These are phyloP conservation scores for Penicillium verhagenii DNA, from an alignment of 495 filamentous ascomycete genomes.

Conservation along the genomic window DNA sequence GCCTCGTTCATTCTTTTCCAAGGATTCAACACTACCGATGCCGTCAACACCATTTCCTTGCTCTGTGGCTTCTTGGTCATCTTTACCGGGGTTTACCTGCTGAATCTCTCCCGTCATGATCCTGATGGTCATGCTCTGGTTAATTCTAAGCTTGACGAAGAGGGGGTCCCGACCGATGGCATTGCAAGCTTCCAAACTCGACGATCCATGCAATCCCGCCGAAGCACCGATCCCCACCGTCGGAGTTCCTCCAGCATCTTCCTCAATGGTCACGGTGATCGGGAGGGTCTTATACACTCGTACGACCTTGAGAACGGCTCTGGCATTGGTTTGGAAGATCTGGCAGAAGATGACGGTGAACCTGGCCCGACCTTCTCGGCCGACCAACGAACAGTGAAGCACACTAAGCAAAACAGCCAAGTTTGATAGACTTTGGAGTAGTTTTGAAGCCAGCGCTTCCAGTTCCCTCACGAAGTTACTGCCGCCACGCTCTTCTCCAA, in stretches of 20 bases:
- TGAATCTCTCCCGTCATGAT: slow-evolving; percentile 90
- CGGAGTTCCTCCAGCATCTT: slow-evolving; percentile 58
- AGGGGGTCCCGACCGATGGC: slow-evolving; percentile 86
- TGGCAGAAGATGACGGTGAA: slow-evolving; percentile 68
- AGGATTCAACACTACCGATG: slow-evolving; percentile 94
- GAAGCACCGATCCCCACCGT: slow-evolving; percentile 59
- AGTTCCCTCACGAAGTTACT: slow-evolving; percentile 22
- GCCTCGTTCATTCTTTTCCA: slow-evolving; percentile 97
- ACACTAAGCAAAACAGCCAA: slow-evolving; percentile 44
- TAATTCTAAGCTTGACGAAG: slow-evolving; percentile 60
- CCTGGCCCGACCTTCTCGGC: slow-evolving; percentile 40
- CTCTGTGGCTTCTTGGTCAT: slow-evolving; percentile 94
- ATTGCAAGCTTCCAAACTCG: slow-evolving; percentile 86
- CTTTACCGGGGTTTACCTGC: slow-evolving; percentile 94
- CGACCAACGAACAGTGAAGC: slow-evolving; percentile 27
- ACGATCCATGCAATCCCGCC: slow-evolving; percentile 84
- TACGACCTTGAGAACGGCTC: slow-evolving; percentile 72
- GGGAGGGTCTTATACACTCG: slow-evolving; percentile 76
- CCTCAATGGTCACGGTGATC: slow-evolving; percentile 53
- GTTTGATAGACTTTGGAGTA: slow-evolving; percentile 13
- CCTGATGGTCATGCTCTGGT: slow-evolving; percentile 73
- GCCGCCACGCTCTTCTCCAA: slow-evolving; percentile 22
- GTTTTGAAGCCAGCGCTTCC: slow-evolving; percentile 8
- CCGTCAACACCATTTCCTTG: slow-evolving; percentile 90
- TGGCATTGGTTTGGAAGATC: slow-evolving; percentile 63